Evolutionary conservation across 1,284 basidiomycete genomes (phyloP), one percentile per base, ranked within the genome.

Genomic region (Cystobasidium sp.): DNA sequence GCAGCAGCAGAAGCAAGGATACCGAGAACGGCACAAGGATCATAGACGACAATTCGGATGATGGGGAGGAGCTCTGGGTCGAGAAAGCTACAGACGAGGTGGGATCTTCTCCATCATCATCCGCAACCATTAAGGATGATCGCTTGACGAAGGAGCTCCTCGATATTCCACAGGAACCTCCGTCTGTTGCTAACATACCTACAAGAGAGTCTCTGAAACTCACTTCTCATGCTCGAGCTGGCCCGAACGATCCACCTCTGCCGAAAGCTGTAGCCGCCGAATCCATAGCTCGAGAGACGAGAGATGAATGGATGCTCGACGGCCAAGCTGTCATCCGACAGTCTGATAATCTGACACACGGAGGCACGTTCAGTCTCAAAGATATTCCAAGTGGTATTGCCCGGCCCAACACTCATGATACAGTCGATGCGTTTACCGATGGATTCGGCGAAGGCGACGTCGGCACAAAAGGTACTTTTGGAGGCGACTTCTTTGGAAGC

Each of bases 401-500:
- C 31, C 43, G 56, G 46, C 66, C 64, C 14, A 44, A 44, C 39
- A 37, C 39, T 22, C 49, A 68, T 43, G 56, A 72, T 20, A 65
- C 75, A 49, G 46, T 66, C 1, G 72, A 69, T 18, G 72, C 77
- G 68, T 82, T 90, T 68, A 90, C 88, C 1, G 91, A 93, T 46
- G 88, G 86, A 18, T 92, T 90, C 79, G 90, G 89, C 16, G 90
- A 91, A 58, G 80, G 86, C 0, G 83, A 86, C 2, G 80, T 80
- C 8, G 83, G 88, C 86, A 74, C 20, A 58, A 72, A 59, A 20
- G 77, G 72, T 18, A 76, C 68, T 72, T 79, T 74, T 68, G 78
- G 56, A 46, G 61, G 64, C 1, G 93, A 96, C 82, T 94, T 97
- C 83, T 96, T 97, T 84, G 89, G 90, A 0, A 87, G 85, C 76